Evolutionary conservation across 352 stramenopile species (phyloP).

Genomic region (Globisporangium splendens): DNA sequence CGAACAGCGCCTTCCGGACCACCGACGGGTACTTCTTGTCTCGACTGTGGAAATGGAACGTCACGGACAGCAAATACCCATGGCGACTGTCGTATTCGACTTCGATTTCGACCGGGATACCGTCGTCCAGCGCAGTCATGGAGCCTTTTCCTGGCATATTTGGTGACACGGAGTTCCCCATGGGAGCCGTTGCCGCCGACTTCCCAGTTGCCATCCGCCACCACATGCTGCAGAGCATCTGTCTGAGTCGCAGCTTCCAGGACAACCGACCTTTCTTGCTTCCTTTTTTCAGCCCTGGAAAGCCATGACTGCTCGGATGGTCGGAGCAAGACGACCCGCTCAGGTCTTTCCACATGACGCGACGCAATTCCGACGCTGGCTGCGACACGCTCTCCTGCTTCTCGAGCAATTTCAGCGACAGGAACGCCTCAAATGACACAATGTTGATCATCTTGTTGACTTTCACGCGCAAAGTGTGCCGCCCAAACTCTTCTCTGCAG

Average conservation of each 20-base stretch:
- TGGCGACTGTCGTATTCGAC: slow-evolving; percentile 59
- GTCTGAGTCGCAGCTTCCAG: slow-evolving; percentile 28
- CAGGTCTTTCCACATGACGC: slow-evolving; percentile 47
- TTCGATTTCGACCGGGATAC: slow-evolving; percentile 70
- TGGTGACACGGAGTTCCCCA: slow-evolving; percentile 22
- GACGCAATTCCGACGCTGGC: slow-evolving; percentile 41
- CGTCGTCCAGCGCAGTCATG: slow-evolving; percentile 18
- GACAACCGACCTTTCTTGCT: slow-evolving; percentile 6
- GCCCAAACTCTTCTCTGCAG: slow-evolving; percentile 69
- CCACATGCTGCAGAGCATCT: slow-evolving; percentile 12
- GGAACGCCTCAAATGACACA: slow-evolving; percentile 38
- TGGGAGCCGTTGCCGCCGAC: slow-evolving; percentile 9
- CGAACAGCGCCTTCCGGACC: background rate
- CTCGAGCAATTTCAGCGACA: slow-evolving; percentile 29
- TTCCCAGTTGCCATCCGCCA: slow-evolving; percentile 6
- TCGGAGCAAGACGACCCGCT: slow-evolving; percentile 22
- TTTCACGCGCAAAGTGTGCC: slow-evolving; percentile 82
- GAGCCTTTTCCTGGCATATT: background rate
- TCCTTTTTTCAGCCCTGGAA: background rate
- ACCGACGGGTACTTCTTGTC: slow-evolving; percentile 7
- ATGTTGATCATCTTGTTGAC: slow-evolving; percentile 51
- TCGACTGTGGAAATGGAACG: slow-evolving; percentile 34
- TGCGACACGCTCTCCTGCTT: slow-evolving; percentile 59
- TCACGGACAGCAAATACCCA: slow-evolving; percentile 49
- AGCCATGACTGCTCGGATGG: slow-evolving; percentile 3